Evolutionary conservation across 2,329 filamentous ascomycete species (phyloP).

Genomic region (Fusarium sp.): DNA sequence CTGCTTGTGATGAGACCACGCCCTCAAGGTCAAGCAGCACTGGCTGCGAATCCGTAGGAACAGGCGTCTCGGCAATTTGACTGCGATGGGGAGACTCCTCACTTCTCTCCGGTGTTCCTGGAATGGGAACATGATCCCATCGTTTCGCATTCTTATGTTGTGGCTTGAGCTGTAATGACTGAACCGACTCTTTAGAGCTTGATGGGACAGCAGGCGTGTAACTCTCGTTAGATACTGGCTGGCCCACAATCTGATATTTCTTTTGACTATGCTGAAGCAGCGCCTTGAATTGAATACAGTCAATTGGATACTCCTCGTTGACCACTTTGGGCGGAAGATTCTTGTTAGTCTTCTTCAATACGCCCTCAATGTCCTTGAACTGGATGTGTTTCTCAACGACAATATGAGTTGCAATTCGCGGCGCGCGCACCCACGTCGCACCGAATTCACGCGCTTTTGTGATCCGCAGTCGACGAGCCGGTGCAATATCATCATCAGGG

Average conservation of each 20-base stretch:
- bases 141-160: constrained; percentile 54
- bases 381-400: constrained; percentile 78
- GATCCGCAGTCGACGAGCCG: constrained; percentile 77
- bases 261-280: constrained; percentile 70
- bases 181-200: constrained; percentile 42
- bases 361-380: constrained; percentile 72
- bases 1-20: constrained; percentile 6
- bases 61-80: constrained; percentile 35
- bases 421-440: constrained; percentile 74
- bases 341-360: constrained; percentile 48
- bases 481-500: constrained; percentile 80
- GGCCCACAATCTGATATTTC: constrained; percentile 70
- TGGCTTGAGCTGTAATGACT: constrained; percentile 64
- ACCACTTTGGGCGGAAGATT: constrained; percentile 64
- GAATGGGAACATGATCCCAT: constrained; percentile 55
- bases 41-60: constrained; percentile 44
- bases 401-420: constrained; percentile 77
- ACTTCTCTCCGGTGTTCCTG: constrained; percentile 54
- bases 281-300: constrained; percentile 71
- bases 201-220: neutral
- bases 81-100: constrained; percentile 50
- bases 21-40: constrained; percentile 43
- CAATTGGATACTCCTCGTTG: constrained; percentile 75
- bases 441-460: constrained; percentile 80
- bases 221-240: constrained; percentile 46